Conservation (phyloP, 2,329 filamentous ascomycete species). For the Colletotrichum sp. region DNA sequence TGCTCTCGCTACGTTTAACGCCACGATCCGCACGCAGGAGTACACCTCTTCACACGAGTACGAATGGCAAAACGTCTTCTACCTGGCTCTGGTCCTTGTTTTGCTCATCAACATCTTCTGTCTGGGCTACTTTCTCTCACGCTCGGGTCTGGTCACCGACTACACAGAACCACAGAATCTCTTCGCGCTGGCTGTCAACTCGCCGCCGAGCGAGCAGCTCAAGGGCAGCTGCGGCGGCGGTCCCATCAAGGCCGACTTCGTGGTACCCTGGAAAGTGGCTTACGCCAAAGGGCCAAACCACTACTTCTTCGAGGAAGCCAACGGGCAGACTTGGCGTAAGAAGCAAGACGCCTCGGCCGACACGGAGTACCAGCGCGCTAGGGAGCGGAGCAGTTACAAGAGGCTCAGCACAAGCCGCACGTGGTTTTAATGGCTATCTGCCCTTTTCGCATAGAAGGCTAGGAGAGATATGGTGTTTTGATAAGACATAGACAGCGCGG, state of each 20-base stretch:
- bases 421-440: constrained; percentile 44
- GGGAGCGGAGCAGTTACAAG: constrained; percentile 28
- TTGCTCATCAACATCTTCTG: constrained; percentile 73
- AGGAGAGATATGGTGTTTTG: neutral
- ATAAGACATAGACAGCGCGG: neutral
- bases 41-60: constrained; percentile 72
- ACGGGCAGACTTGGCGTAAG: constrained; percentile 26
- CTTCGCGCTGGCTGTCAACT: constrained; percentile 74
- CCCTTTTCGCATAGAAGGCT: neutral
- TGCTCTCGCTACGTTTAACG: constrained; percentile 64
- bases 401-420: constrained; percentile 27
- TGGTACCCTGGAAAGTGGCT: constrained; percentile 46
- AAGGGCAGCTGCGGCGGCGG: constrained; percentile 44
- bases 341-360: constrained; percentile 10
- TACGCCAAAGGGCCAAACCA: constrained; percentile 43
- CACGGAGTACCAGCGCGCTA: neutral
- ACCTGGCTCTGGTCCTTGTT: constrained; percentile 67
- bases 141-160: constrained; percentile 72
- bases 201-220: constrained; percentile 40
- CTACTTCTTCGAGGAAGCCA: constrained; percentile 48
- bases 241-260: constrained; percentile 38
- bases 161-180: constrained; percentile 80
- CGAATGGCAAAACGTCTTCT: constrained; percentile 70
- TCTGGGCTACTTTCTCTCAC: constrained; percentile 62
- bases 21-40: constrained; percentile 66